phyloP scores from a whole-genome alignment of 176 grass and related monocot genomes.

The Elymus sibiricus region DNA sequence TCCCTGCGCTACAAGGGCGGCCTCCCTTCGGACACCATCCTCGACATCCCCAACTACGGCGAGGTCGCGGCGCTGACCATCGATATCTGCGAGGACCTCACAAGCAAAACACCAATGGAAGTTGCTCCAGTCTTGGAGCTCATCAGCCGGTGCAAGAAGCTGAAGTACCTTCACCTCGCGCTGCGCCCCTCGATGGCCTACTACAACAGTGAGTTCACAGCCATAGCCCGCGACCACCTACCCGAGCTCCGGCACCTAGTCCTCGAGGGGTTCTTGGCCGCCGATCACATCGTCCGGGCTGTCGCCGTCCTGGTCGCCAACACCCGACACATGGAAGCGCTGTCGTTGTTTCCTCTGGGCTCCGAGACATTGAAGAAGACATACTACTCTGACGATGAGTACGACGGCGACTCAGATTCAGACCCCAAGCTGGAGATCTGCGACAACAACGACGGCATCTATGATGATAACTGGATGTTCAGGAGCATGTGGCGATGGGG shows the following conservation, averaged over 20 bases:
- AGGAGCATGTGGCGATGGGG: not conserved
- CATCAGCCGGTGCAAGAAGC: not conserved
- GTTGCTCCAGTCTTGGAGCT: not conserved
- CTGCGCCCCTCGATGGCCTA: not conserved
- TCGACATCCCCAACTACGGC: not conserved
- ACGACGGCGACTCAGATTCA: not conserved
- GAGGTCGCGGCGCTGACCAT: not conserved
- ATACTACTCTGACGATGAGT: not conserved
- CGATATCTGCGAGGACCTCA: not conserved
- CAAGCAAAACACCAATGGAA: not conserved
- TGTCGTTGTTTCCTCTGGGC: no score
- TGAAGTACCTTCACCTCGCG: not conserved
- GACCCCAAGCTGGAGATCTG: not conserved
- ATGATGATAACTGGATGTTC: not conserved
- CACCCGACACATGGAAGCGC: no score
- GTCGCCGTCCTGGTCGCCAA: not conserved
- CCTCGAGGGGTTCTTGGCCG: not conserved
- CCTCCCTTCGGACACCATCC: not conserved
- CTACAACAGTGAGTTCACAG: not conserved
- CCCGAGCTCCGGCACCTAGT: not conserved
- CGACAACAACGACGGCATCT: not conserved
- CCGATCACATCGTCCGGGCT: not conserved
- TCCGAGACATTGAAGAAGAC: not conserved
- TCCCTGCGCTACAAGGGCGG: not conserved
- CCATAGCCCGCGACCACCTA: not conserved